A percentile compares a stretch with the other conserved stretches of the same genome.
Evolutionary conservation across 768 basidiomycete species (phyloP).

Genomic region (Tremella fuciformis): DNA sequence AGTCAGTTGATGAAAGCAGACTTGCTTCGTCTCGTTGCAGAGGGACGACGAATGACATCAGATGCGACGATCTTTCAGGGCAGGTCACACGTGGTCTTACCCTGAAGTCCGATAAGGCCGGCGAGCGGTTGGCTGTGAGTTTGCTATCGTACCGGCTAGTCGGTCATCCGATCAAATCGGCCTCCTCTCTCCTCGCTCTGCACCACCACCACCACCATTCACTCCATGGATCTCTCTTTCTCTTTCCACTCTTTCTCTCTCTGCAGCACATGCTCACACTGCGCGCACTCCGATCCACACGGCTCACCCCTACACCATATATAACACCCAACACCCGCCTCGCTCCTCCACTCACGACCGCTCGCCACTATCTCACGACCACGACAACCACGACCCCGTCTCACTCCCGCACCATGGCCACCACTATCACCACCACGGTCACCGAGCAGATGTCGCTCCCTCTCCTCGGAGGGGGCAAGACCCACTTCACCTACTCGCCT

Average conservation of each 20-base stretch:
- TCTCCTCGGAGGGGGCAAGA: neutral
- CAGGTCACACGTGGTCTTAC: neutral
- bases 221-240: too few relatives aligned
- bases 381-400: too few relatives aligned
- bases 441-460: neutral
- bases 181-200: neutral
- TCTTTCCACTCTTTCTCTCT: neutral
- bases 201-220: neutral
- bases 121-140: neutral
- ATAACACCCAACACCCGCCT: too few relatives aligned
- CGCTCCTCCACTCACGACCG: too few relatives aligned
- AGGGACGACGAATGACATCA: too few relatives aligned
- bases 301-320: too few relatives aligned
- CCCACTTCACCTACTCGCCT: constrained; percentile 51
- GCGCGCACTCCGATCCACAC: too few relatives aligned
- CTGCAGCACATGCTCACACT: too few relatives aligned
- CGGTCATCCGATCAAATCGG: neutral
- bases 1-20: too few relatives aligned
- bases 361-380: too few relatives aligned
- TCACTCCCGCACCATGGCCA: constrained; percentile 3
- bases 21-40: too few relatives aligned
- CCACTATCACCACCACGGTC: neutral
- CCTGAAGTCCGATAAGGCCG: neutral
- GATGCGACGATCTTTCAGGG: neutral
- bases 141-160: neutral